Conservation (phyloP, 495 filamentous ascomycete species). For the Friedmanniomyces endolithicus region DNA sequence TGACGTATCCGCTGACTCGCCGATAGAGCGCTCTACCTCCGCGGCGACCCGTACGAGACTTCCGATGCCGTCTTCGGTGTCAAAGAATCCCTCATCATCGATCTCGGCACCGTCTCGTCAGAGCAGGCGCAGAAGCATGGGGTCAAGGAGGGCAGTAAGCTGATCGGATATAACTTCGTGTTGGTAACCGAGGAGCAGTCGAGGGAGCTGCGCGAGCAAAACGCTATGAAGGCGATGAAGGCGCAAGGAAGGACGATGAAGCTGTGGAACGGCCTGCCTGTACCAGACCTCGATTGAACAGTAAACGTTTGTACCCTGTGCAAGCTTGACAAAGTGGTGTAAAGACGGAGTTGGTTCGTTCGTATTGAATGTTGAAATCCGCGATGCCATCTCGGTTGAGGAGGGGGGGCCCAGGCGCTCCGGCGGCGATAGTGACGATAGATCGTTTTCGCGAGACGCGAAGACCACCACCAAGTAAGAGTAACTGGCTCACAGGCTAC, state of each 20-base stretch:
- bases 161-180: constrained; percentile 64
- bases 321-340: constrained; percentile 39
- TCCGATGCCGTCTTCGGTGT: constrained; percentile 91
- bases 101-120: constrained; percentile 51
- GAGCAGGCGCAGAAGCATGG: constrained; percentile 47
- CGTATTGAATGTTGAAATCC: constrained; percentile 34
- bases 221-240: constrained; percentile 60
- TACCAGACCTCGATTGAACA: constrained; percentile 56
- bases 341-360: constrained; percentile 37
- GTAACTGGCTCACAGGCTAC: too few species aligned
- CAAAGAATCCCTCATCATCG: constrained; percentile 69
- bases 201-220: constrained; percentile 49
- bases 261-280: constrained; percentile 70
- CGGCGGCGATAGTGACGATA: too few species aligned
- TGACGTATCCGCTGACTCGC: neutral
- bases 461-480: too few species aligned
- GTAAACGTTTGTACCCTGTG: constrained; percentile 28
- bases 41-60: constrained; percentile 76
- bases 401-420: too few species aligned
- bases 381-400: too few species aligned
- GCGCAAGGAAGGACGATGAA: constrained; percentile 60
- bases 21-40: constrained; percentile 61
- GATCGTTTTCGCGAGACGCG: too few species aligned
- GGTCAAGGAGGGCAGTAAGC: constrained; percentile 40
- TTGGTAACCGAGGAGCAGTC: constrained; percentile 61